Evolutionary conservation across 148 eudicot species (phyloP).

Genomic region (Rhododendron henanense): DNA sequence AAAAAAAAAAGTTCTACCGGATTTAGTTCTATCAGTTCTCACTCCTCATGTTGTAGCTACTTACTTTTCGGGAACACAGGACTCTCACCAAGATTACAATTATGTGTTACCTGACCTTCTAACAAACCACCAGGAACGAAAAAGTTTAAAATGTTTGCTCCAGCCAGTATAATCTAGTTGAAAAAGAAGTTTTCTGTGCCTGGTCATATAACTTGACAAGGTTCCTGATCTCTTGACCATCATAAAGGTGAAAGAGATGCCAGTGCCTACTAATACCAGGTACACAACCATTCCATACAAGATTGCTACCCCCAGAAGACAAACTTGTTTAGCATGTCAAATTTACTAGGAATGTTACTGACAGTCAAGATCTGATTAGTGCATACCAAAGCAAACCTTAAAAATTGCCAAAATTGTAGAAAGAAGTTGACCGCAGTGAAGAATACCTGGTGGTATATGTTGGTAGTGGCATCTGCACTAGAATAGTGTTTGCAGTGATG

Average conservation of each 20-base stretch:
- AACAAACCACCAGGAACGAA: background rate
- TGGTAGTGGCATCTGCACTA: constrained; percentile 83
- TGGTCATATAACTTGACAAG: background rate
- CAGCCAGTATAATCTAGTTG: background rate
- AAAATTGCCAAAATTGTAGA: background rate
- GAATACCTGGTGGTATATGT: constrained; percentile 67
- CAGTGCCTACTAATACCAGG: background rate
- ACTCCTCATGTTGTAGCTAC: background rate
- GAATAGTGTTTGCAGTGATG: constrained; percentile 69
- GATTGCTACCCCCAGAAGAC: background rate
- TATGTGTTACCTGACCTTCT: background rate
- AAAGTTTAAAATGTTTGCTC: background rate
- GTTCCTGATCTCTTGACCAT: background rate
- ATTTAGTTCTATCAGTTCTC: background rate
- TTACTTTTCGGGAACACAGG: no score
- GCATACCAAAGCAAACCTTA: background rate
- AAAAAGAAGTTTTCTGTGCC: background rate
- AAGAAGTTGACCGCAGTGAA: background rate
- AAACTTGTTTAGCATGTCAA: background rate
- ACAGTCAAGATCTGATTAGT: background rate
- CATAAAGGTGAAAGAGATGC: background rate
- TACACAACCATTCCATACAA: background rate
- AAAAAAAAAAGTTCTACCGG: background rate
- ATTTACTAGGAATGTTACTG: background rate
- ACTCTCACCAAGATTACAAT: background rate